A percentile compares a stretch with the other conserved stretches of the same genome.
phyloP scores from a whole-genome alignment of 2,329 filamentous ascomycete species.

The Fusarium chaquense region DNA sequence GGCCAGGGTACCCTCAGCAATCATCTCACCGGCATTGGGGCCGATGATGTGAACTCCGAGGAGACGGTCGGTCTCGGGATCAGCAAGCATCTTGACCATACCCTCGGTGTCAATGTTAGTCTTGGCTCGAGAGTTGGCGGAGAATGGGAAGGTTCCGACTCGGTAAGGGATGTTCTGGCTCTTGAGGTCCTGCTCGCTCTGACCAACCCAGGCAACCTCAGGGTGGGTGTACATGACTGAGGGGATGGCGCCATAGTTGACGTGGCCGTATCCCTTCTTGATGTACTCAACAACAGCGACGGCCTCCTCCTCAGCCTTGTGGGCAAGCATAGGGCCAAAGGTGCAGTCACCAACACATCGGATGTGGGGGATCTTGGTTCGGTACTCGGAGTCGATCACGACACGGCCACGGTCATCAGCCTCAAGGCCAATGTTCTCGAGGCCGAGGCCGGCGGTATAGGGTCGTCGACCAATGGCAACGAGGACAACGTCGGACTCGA shows the following conservation, averaged over 20 bases:
- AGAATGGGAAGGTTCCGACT: constrained; percentile 94
- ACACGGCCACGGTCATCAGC: constrained; percentile 93
- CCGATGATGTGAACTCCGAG: constrained; percentile 97
- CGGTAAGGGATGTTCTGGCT: constrained; percentile 90
- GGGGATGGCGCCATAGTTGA: constrained; percentile 98
- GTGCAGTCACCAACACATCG: constrained; percentile 96
- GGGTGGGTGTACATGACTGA: constrained; percentile 99
- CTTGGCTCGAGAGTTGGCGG: constrained; percentile 98
- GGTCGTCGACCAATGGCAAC: constrained; percentile 96
- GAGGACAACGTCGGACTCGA: constrained; percentile 94
- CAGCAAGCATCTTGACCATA: constrained; percentile 95
- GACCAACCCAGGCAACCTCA: constrained; percentile 98
- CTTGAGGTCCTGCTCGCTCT: constrained; percentile 97
- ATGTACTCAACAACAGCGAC: constrained; percentile 97
- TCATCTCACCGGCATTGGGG: constrained; percentile 98
- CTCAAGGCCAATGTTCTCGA: constrained; percentile 94
- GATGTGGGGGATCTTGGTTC: constrained; percentile 97
- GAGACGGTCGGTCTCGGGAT: constrained; percentile 95
- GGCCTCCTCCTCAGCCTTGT: constrained; percentile 99
- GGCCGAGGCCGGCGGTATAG: constrained; percentile 89
- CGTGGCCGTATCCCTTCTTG: constrained; percentile 96
- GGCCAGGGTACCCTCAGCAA: constrained; percentile 94
- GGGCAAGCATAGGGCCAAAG: constrained; percentile 98
- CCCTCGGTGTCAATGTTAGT: constrained; percentile 97
- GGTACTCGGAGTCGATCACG: constrained; percentile 98